Base-by-base conservation (phyloP, 129 eudicot genomes). In the Chrysanthemum seticuspe region DNA sequence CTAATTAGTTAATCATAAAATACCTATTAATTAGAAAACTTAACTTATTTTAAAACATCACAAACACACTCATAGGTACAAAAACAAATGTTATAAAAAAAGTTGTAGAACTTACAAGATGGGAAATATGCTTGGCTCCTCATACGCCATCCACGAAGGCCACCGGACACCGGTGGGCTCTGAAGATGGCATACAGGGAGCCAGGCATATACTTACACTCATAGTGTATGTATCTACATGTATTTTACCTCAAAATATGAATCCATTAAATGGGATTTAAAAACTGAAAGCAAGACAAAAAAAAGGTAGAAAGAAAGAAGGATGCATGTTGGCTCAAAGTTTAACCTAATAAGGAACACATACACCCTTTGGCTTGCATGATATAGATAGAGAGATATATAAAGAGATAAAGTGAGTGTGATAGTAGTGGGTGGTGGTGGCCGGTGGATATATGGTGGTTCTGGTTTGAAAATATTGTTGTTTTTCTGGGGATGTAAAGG, bases 161-260 rank as follows among this genome's bases (percentile, higher is more conserved):
- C 95, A 81, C 62, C 6, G 84, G 81, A 36, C 1, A 12, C 70
- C 91, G 84, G 76, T 81, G 88, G 82, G 84, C 89, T 89, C 84
- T 76, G 86, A 78, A 84, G 62, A 92, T 92, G 98, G 98, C 98
- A 87, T 92, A 92, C 86, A 87, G 84, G 98, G 98, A 92, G 98
- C 95, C 96, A 92, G 74, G 98, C 98, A 92, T 92, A 85, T 81
- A 68, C 74, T 7, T 61, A 71, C 54, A 75, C 81, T 45, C 78
- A 78, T 55, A 73, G 9, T 72, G 78, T 72, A 72, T 72, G 68
- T 47, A 63, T 53, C 44, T 74, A 74, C n/a, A 74, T 29, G 13
- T 68, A 60, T 29, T 69, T 65, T 72, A 78, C 82, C 82, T 72
- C 67, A 64, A 47, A 71, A 44, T 44, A 29, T 55, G 65, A 74